Conservation (phyloP, 768 basidiomycete species). For the Suillus fuscotomentosus region DNA sequence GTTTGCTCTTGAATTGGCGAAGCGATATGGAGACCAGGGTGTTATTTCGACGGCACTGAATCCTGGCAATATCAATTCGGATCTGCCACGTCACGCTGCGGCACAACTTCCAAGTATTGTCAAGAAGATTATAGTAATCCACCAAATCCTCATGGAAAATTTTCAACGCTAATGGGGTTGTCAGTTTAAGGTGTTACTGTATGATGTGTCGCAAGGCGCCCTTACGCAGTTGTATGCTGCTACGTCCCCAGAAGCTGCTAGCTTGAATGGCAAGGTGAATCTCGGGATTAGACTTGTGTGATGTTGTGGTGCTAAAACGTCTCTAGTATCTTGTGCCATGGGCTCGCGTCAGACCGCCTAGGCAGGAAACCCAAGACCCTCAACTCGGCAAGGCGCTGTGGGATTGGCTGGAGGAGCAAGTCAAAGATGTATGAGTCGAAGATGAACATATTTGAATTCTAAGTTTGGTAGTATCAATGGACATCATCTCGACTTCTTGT, state of each 20-base stretch:
- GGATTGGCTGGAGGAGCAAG: slow-evolving; percentile 49
- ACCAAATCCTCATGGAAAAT: not conserved
- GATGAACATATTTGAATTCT: slow-evolving; percentile 6
- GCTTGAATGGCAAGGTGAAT: slow-evolving; percentile 42
- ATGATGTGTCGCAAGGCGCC: slow-evolving; percentile 35
- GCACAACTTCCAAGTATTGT: not conserved
- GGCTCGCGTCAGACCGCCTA: slow-evolving; percentile 33
- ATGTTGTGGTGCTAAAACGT: slow-evolving; percentile 5
- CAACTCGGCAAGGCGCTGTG: slow-evolving; percentile 37
- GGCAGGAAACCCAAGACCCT: slow-evolving; percentile 30
- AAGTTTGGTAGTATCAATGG: not conserved
- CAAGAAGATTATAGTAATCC: slow-evolving; percentile 15
- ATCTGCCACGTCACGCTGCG: slow-evolving; percentile 26
- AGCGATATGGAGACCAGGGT: slow-evolving; percentile 44
- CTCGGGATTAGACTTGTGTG: too few species aligned
- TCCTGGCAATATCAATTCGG: slow-evolving; percentile 40
- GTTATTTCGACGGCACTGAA: slow-evolving; percentile 47
- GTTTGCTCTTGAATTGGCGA: slow-evolving; percentile 43
- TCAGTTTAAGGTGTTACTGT: slow-evolving; percentile 22
- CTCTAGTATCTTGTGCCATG: slow-evolving; percentile 45
- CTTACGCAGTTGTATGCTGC: slow-evolving; percentile 46
- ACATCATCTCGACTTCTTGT: not conserved
- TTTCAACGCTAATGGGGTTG: not conserved
- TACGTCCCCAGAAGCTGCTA: slow-evolving; percentile 36
- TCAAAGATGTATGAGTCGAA: slow-evolving; percentile 20